Base-by-base conservation (phyloP, 2,329 filamentous ascomycete genomes). In the Falciphora oryzae region DNA sequence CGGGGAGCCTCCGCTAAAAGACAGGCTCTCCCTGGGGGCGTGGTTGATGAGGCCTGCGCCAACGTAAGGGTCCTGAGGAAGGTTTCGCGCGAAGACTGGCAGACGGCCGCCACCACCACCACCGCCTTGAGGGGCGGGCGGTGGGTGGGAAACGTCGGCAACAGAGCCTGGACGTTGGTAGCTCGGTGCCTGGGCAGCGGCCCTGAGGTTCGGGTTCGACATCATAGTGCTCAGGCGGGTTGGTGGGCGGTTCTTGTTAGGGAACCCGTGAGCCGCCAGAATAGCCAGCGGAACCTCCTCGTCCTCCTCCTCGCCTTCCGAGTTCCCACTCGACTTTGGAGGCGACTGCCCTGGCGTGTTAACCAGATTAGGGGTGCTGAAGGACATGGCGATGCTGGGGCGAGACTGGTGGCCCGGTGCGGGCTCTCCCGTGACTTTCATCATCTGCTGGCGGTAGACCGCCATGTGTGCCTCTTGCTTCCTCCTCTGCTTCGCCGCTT, bases 371-470 rank as follows among this genome's bases (percentile, higher is more conserved):
- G 89, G 86, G 4, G 85, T 85, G 73, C 88, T 91, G 71, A 83
- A 80, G 5, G 85, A 86, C 44, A 82, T 78, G 25, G 83, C 80
- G 66, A 88, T 75, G 62, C 79, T 78, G 18, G 85, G 82, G n/a
- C 86, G 84, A 31, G 81, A 75, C 14, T 78, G 72, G 16, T 76
- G 69, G 57, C 79, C 77, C 14, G 81, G 75, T 5, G 82, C 75
- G 28, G 86, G 78, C 70, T 94, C 91, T 61, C 93, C 93, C 0
- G 92, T 96, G 35, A 95, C 90, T 77, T 96, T 96, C 90, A 94
- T 96, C 93, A 96, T 97, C 76, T 95, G 91, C 75, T 97, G 93
- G 65, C 93, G 86, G 75, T 96, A 96, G 1, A 96, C 89, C 1
- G 92, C 85, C 81, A 97, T 89, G 74, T 95, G 92, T 16, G 93